Evolutionary conservation across 176 grass and related monocot species (phyloP), one percentile per base, ranked within the genome.

Genomic region (Chloris gayana): DNA sequence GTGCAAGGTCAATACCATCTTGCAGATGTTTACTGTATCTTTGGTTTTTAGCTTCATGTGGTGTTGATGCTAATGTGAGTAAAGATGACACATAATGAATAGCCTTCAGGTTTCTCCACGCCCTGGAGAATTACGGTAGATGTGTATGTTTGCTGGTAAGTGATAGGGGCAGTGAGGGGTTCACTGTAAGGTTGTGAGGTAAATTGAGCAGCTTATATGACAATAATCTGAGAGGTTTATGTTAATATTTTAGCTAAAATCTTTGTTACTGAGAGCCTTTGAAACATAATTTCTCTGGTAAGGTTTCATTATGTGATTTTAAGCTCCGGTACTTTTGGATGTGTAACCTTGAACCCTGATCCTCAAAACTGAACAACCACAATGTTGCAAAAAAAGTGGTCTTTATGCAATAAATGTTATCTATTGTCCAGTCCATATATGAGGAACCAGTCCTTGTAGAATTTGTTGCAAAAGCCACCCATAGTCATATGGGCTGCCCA

Each of bases 41-140:
- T 92, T 72, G 32, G 30, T 71, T 86, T 44, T 71, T 78, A 78
- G 82, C 75, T 82, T 85, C 74, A 85, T 87, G 71, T 84, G 77
- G 37, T 45, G 46, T 47, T 44, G 60, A 89, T 86, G 85, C 75
- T 83, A 90, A 76, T 79, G 75, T 67, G 53, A 79, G 30, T 63
- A 42, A 76, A 83, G 61, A 85, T 86, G 35, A 75, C 80, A 86
- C 41, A 78, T 67, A 67, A 82, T 69, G 27, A 77, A 77, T 72
- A 79, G 71, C 44, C 50, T 74, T 54, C 14, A 80, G 80, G 57
- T 74, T 72, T 84, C 66, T 83, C 58, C 59, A 29, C 35, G 57
- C 63, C 75, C 49, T 68, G 45, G 71, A 59, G 71, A 59, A 69
- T 73, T 57, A n/a, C 37, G 31, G 58, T 75, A 78, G 62, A 7